Evolutionary conservation across 257 asterid species (phyloP).

Genomic region (Salvia splendens): DNA sequence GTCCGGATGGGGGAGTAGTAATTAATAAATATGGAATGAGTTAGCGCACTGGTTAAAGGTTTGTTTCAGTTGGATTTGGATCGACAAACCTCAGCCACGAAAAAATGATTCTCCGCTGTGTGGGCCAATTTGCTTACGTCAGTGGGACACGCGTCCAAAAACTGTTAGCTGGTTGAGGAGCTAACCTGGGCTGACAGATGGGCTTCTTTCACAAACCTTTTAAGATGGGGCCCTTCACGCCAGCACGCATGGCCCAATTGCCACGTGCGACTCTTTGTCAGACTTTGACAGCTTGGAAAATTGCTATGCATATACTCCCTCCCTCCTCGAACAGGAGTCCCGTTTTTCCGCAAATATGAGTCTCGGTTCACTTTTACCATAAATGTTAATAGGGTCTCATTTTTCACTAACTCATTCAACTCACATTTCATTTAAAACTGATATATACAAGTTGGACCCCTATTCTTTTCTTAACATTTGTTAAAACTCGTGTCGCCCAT

Average conservation of each 20-base stretch:
- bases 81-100: conserved; percentile 48
- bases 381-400: too few relatives aligned
- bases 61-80: conserved; percentile 22
- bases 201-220: conserved; percentile 37
- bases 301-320: neutral
- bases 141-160: conserved; percentile 40
- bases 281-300: conserved; percentile 13
- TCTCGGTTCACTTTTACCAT: too few relatives aligned
- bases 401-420: too few relatives aligned
- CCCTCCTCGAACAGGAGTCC: too few relatives aligned
- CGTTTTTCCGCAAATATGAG: too few relatives aligned
- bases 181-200: conserved; percentile 22
- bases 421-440: too few relatives aligned
- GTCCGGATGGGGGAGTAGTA: too few relatives aligned
- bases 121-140: conserved; percentile 15
- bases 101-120: conserved; percentile 27
- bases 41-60: neutral
- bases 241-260: conserved; percentile 37
- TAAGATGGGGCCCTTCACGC: conserved; percentile 36
- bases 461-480: too few relatives aligned
- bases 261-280: conserved; percentile 27
- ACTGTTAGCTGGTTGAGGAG: conserved; percentile 30
- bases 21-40: neutral
- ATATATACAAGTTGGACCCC: too few relatives aligned
- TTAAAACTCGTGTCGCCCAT: too few relatives aligned